phyloP scores from a whole-genome alignment of 306 rosid genomes.

The Sechiopsis laciniata region DNA sequence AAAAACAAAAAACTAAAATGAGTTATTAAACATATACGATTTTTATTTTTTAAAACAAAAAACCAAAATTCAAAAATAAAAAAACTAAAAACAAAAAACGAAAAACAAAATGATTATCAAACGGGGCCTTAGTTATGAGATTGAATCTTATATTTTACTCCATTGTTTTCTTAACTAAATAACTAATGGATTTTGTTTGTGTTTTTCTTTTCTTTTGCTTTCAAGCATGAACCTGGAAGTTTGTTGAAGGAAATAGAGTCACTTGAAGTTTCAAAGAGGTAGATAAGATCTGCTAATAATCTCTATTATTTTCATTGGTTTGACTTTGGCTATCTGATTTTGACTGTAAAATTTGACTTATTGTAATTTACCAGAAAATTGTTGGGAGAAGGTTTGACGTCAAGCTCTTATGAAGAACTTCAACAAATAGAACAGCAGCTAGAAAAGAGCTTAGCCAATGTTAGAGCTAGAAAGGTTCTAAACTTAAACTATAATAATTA shows the following conservation, averaged over 20 bases:
- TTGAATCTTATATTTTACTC: too few relatives aligned
- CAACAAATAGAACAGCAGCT: constrained; percentile 42
- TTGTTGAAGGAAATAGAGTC: constrained; percentile 47
- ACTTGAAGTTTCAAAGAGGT: constrained; percentile 58
- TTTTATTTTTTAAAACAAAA: too few relatives aligned
- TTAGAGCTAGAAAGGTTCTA: constrained; percentile 48
- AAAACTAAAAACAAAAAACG: too few relatives aligned
- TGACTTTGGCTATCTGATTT: not conserved
- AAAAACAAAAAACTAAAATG: too few relatives aligned
- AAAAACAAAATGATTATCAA: too few relatives aligned
- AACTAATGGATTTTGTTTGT: too few relatives aligned
- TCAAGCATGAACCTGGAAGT: constrained; percentile 33
- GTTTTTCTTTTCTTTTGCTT: too few relatives aligned
- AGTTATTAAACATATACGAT: too few relatives aligned
- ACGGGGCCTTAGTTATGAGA: too few relatives aligned
- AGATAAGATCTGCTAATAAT: not conserved
- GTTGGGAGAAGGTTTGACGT: constrained; percentile 40
- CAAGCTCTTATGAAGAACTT: constrained; percentile 48
- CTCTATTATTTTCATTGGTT: not conserved
- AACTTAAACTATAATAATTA: not conserved
- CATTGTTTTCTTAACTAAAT: too few relatives aligned
- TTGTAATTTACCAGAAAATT: constrained; percentile 33
- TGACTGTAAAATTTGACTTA: not conserved
- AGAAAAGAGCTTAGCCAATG: constrained; percentile 36
- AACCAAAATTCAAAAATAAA: too few relatives aligned